Percentiles rank a stretch among this genome's conserved stretches.
phyloP scores from a whole-genome alignment of 768 basidiomycete genomes.

The Mycena haematopus region DNA sequence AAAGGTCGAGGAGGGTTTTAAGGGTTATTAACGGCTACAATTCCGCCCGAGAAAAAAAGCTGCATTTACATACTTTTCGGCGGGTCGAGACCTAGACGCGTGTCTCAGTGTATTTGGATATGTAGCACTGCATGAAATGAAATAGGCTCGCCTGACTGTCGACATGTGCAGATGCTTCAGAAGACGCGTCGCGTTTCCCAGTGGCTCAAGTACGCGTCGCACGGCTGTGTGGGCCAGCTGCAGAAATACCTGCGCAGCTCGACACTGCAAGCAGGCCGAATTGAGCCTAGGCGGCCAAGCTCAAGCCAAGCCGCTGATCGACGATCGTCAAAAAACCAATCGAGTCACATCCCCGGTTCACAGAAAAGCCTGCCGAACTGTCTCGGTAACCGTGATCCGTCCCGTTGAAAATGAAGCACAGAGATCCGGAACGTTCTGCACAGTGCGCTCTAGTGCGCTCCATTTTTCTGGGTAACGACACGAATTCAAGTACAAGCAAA shows the following conservation, averaged over 20 bases:
- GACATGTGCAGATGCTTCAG: not conserved
- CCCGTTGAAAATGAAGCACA: no score
- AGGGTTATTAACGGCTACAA: constrained; percentile 11
- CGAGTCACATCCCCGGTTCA: not conserved
- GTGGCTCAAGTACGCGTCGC: not conserved
- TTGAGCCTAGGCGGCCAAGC: not conserved
- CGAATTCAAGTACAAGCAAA: no score
- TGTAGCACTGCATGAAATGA: not conserved
- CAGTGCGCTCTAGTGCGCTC: no score
- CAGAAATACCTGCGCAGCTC: no score
- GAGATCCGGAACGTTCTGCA: no score
- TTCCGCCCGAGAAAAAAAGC: not conserved
- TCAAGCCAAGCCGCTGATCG: no score
- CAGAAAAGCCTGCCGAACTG: not conserved
- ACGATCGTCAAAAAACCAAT: no score
- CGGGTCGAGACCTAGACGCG: constrained; percentile 5
- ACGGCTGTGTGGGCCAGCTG: not conserved
- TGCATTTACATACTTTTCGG: constrained; percentile 1
- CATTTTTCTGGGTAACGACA: no score
- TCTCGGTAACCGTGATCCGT: no score
- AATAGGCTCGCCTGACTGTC: not conserved
- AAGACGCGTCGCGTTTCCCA: no score
- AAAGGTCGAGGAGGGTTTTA: not conserved
- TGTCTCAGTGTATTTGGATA: not conserved
- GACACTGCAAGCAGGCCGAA: no score